Evolutionary conservation across 2,329 filamentous ascomycete genomes (phyloP).

Genomic region (Phoma sp.): DNA sequence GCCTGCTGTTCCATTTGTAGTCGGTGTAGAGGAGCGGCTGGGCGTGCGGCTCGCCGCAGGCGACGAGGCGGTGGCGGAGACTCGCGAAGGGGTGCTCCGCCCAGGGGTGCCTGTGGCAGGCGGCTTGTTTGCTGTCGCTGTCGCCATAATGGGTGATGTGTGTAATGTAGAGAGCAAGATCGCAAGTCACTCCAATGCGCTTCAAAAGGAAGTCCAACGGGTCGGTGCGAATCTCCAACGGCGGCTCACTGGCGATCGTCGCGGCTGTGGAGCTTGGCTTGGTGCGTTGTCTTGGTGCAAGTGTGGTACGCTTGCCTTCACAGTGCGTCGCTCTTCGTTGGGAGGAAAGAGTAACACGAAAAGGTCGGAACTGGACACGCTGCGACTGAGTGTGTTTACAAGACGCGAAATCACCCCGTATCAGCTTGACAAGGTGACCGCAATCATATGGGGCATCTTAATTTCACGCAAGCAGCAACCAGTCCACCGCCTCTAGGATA

Average conservation of each 20-base stretch:
- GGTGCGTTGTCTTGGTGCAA: slow-evolving; percentile 6
- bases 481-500: slow-evolving; percentile 11
- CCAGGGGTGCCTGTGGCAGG: slow-evolving; percentile 41
- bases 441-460: slow-evolving; percentile 16
- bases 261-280: slow-evolving; percentile 17
- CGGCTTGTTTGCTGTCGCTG: slow-evolving; percentile 45
- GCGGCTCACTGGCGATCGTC: slow-evolving; percentile 12
- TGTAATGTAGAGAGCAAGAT: neutral
- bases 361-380: neutral
- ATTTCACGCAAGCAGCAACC: slow-evolving; percentile 16
- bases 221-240: slow-evolving; percentile 14
- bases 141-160: slow-evolving; percentile 34
- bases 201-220: slow-evolving; percentile 12
- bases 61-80: slow-evolving; percentile 36
- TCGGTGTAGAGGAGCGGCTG: slow-evolving; percentile 36
- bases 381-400: slow-evolving; percentile 16
- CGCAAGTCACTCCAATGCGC: neutral
- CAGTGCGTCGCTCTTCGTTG: neutral
- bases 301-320: slow-evolving; percentile 1
- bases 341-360: slow-evolving; percentile 5
- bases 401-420: slow-evolving; percentile 14
- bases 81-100: slow-evolving; percentile 31
- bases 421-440: slow-evolving; percentile 16
- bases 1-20: slow-evolving; percentile 34
- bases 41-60: slow-evolving; percentile 43